Evolutionary conservation across 1,139 yeast species (phyloP), one percentile per base, ranked within the genome.

Genomic region (Saccharomyces hybrid): DNA sequence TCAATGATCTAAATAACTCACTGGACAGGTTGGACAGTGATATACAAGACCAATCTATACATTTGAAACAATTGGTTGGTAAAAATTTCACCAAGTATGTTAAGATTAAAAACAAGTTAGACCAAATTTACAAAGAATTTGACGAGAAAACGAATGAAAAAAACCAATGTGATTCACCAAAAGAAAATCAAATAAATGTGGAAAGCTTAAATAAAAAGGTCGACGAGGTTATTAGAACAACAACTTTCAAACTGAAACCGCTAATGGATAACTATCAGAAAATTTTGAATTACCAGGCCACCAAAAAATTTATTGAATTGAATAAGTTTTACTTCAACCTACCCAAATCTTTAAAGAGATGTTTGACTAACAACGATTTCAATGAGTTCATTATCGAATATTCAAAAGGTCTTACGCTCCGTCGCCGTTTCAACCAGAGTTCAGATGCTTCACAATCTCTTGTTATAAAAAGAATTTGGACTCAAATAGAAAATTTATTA

Each of bases 11-110:
- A 59, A 73, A 77, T 31, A 66, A 72, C 8, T 81, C 89, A 2
- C 75, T 89, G 55, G 77, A 75, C 42, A 76, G 72, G 51, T 74
- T 91, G 56, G 90, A 88, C 60, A 67, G 71, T 30, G 80, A 82
- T 30, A 82, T 91, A 34, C 78, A 81, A 20, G 75, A 80, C 25
- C 86, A 86, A 63, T 82, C 88, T n/a, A 76, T 77, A 11, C 85
- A 86, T 52, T 73, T 91, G 65, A 81, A 84, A 59, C 72, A 73
- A 14, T 78, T 87, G 34, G 86, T 91, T 6, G 88, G 87, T 62
- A 77, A 80, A 26, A 93, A 91, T 66, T 90, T 83, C 66, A 80
- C 82, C 54, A 78, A 81, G 61, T 89, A 90, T 61, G 86, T 91
- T 51, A 81, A 83, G 62, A 82, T 91, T 54, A 93, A 93, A 68